Evolutionary conservation across 2,329 filamentous ascomycete species (phyloP).

Genomic region (Chalaropsis ovoidea): DNA sequence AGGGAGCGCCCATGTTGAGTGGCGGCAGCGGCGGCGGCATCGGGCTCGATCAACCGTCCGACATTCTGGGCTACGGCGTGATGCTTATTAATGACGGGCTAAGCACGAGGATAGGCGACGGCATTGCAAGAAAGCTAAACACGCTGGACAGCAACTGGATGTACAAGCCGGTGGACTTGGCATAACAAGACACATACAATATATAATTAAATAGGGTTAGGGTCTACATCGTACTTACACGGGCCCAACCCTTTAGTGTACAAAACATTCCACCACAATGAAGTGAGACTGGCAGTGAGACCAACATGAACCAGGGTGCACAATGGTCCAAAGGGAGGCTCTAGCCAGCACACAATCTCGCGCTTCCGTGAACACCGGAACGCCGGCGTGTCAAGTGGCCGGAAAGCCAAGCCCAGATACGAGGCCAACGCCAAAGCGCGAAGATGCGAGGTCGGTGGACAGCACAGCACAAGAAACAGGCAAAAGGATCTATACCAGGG

Average conservation of each 20-base stretch:
- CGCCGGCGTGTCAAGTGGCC: background rate
- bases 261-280: no score
- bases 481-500: background rate
- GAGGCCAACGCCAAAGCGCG: background rate
- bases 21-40: constrained; percentile 31
- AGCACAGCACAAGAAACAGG: background rate
- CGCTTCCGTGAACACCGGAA: no score
- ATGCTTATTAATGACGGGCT: constrained; percentile 35
- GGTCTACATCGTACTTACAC: background rate
- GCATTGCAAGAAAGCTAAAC: constrained; percentile 38
- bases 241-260: no score
- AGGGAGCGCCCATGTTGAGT: constrained; percentile 34
- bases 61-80: constrained; percentile 37
- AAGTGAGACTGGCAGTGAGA: background rate
- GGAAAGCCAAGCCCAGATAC: background rate
- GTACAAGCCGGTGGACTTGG: constrained; percentile 27
- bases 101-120: constrained; percentile 38
- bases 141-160: constrained; percentile 36
- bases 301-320: background rate
- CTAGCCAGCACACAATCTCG: no score
- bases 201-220: background rate
- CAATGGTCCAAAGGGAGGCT: background rate
- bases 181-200: background rate
- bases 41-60: constrained; percentile 34
- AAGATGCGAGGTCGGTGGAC: background rate